Percentiles rank a stretch among this genome's conserved stretches.
These are phyloP conservation scores for Ilex asprella DNA, from an alignment of 257 asterid species.

Conservation along the genomic window DNA sequence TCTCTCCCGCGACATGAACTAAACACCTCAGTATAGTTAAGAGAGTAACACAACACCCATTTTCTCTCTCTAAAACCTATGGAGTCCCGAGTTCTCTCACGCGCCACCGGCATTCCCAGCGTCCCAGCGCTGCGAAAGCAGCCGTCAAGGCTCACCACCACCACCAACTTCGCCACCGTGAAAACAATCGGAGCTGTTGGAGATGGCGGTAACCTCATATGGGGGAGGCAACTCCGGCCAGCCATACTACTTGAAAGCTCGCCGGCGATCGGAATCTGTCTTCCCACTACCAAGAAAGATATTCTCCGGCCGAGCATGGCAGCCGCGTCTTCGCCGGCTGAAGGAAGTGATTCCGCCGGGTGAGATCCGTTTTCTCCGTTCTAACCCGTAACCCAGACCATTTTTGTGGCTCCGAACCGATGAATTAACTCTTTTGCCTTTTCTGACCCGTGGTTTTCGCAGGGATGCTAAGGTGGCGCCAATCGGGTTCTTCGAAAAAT, in stretches of 20 bases:
- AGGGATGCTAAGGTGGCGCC: slow-evolving; percentile 50
- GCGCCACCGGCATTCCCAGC: slow-evolving; percentile 65
- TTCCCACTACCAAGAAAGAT: slow-evolving; percentile 34
- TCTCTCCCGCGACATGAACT: neutral
- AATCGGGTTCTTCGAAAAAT: slow-evolving; percentile 62
- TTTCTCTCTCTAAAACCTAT: slow-evolving; percentile 29
- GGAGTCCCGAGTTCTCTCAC: slow-evolving; percentile 90
- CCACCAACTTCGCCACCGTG: slow-evolving; percentile 28
- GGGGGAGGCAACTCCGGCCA: slow-evolving; percentile 78
- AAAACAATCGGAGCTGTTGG: slow-evolving; percentile 35
- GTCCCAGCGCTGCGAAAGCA: slow-evolving; percentile 45
- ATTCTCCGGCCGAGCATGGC: slow-evolving; percentile 49
- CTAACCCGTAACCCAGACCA: slow-evolving; percentile 20
- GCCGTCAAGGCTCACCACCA: slow-evolving; percentile 20
- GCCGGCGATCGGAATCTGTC: slow-evolving; percentile 17
- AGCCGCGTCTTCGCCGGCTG: slow-evolving; percentile 74
- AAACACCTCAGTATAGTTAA: neutral
- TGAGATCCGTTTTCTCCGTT: slow-evolving; percentile 48
- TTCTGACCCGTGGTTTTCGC: slow-evolving; percentile 18
- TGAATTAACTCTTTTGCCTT: neutral
- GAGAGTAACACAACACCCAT: neutral
- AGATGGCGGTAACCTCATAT: slow-evolving; percentile 53
- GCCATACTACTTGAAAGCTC: slow-evolving; percentile 58
- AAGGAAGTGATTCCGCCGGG: slow-evolving; percentile 82
- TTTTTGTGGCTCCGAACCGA: slow-evolving; percentile 1